Evolutionary conservation across 2,329 filamentous ascomycete species (phyloP).

Genomic region (Graphilbum fragrans): DNA sequence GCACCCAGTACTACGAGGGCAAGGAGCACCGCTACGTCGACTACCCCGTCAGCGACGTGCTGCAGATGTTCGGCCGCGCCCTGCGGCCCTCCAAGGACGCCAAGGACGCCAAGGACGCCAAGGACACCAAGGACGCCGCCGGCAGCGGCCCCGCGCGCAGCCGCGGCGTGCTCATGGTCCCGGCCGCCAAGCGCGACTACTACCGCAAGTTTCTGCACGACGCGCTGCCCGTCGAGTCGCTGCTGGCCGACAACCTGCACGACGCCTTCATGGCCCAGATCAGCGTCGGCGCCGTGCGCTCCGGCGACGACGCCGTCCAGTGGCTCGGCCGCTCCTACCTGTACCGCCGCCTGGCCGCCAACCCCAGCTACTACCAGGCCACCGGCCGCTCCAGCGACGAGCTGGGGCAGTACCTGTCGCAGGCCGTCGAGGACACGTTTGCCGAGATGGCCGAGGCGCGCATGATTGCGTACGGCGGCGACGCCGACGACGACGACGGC

Average conservation of each 20-base stretch:
- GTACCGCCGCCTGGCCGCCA: constrained; percentile 86
- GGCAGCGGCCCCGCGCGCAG: constrained; percentile 43
- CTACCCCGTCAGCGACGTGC: constrained; percentile 83
- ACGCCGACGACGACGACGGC: constrained; percentile 91
- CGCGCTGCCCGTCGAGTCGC: constrained; percentile 88
- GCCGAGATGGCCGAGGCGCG: constrained; percentile 86
- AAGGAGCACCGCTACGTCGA: constrained; percentile 95
- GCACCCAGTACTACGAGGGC: constrained; percentile 94
- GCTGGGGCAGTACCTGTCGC: constrained; percentile 86
- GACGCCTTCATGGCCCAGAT: constrained; percentile 97
- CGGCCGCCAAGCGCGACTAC: constrained; percentile 87
- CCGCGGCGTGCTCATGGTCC: constrained; percentile 92
- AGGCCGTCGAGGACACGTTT: constrained; percentile 84
- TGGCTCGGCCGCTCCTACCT: constrained; percentile 99
- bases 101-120: background rate
- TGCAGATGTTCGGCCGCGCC: constrained; percentile 97
- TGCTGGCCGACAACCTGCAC: constrained; percentile 80
- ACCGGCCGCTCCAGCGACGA: constrained; percentile 82
- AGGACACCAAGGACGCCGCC: constrained; percentile 32
- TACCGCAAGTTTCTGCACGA: constrained; percentile 99
- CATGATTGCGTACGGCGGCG: constrained; percentile 80
- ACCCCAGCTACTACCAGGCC: constrained; percentile 92
- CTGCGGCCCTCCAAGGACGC: constrained; percentile 57
- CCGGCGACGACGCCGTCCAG: constrained; percentile 92
- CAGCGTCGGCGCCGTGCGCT: constrained; percentile 89